A percentile compares a stretch with the other conserved stretches of the same genome.
Evolutionary conservation across 805 yeast genomes (phyloP).

Genomic region (Isabelozyma rhagii): DNA sequence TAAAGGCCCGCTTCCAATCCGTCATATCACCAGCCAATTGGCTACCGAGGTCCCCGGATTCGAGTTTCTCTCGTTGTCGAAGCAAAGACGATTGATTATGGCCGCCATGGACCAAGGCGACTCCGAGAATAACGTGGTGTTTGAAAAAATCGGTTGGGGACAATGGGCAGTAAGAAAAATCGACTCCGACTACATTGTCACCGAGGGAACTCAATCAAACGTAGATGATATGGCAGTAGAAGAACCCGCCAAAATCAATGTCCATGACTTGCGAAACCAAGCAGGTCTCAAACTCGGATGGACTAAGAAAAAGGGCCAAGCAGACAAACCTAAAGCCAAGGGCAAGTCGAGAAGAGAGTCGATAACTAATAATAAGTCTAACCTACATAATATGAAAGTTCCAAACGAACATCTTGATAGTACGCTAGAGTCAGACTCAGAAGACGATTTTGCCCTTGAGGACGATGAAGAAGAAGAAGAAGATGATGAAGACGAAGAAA

Average conservation of each 20-base stretch:
- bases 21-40: conserved; percentile 81
- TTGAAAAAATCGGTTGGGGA: conserved; percentile 97
- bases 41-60: conserved; percentile 74
- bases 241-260: conserved; percentile 10
- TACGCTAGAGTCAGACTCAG: conserved; percentile 27
- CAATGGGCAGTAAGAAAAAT: conserved; percentile 82
- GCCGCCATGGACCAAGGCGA: conserved; percentile 80
- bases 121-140: conserved; percentile 56
- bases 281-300: conserved; percentile 36
- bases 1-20: conserved; percentile 87
- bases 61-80: conserved; percentile 75
- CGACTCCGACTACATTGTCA: conserved; percentile 43
- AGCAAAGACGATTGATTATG: conserved; percentile 87
- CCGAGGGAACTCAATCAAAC: conserved; percentile 38
- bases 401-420: conserved; percentile 35
- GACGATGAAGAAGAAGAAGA: conserved; percentile 22
- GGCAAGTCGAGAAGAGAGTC: conserved; percentile 43
- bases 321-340: not conserved
- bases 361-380: conserved; percentile 44
- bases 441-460: conserved; percentile 19
- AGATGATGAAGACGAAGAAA: conserved; percentile 20
- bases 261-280: conserved; percentile 32
- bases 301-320: conserved; percentile 30
- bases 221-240: not conserved
- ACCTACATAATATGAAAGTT: conserved; percentile 43